Evolutionary conservation across 2,329 filamentous ascomycete species (phyloP).

Genomic region (Alternaria burnsii): DNA sequence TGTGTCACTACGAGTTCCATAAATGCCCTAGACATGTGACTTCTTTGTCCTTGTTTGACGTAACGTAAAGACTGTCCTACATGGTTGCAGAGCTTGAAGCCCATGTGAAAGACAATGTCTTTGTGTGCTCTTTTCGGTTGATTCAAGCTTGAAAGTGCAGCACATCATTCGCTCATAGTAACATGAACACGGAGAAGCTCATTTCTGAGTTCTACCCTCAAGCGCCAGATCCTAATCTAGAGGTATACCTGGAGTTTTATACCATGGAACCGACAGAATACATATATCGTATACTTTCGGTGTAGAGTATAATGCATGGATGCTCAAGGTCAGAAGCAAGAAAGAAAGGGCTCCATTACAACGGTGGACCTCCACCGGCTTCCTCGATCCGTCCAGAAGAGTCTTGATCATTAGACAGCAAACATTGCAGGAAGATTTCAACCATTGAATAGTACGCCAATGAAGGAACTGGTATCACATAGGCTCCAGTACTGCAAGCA

Average conservation of each 20-base stretch:
- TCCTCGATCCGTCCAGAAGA: too few species aligned
- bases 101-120: constrained; percentile 1
- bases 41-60: neutral
- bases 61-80: neutral
- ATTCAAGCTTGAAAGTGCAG: neutral
- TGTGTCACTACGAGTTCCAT: neutral
- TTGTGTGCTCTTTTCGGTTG: neutral
- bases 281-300: too few species aligned
- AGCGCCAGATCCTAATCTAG: too few species aligned
- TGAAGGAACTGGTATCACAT: neutral
- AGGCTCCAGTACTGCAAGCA: neutral
- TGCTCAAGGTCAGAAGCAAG: too few species aligned
- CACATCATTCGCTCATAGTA: neutral
- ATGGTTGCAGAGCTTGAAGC: neutral
- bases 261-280: too few species aligned
- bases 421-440: neutral
- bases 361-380: too few species aligned
- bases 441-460: neutral
- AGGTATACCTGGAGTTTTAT: too few species aligned
- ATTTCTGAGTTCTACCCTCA: too few species aligned
- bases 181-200: neutral
- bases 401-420: too few species aligned
- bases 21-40: neutral
- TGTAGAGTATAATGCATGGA: too few species aligned
- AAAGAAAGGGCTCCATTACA: too few species aligned